Conservation (phyloP, 1,284 basidiomycete species). For the Jaminaea rosea region DNA sequence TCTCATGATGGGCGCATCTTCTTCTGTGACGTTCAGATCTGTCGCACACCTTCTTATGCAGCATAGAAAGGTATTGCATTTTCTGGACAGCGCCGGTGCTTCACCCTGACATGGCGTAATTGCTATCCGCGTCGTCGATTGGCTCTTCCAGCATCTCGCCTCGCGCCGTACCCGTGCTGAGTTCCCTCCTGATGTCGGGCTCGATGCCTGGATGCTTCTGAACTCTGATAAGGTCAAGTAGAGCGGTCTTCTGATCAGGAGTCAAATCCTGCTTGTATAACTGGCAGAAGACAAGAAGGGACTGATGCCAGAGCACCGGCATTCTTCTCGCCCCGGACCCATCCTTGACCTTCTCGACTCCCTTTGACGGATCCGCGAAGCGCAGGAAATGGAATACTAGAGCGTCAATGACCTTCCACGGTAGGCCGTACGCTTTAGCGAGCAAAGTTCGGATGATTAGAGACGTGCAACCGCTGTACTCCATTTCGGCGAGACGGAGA, state of each 20-base stretch:
- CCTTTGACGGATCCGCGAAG: slow-evolving; percentile 55
- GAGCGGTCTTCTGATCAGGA: slow-evolving; percentile 90
- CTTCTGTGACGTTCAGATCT: no score
- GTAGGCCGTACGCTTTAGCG: slow-evolving; percentile 96
- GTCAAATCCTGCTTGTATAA: slow-evolving; percentile 87
- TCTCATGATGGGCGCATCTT: no score
- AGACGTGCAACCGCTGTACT: slow-evolving; percentile 86
- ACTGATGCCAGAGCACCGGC: slow-evolving; percentile 97
- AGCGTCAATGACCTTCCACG: slow-evolving; percentile 95
- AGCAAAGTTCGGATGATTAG: slow-evolving; percentile 93
- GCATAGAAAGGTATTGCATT: background rate
- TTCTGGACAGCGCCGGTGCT: no score
- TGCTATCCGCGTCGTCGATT: slow-evolving; percentile 30
- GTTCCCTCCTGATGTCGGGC: slow-evolving; percentile 79
- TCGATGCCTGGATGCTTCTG: slow-evolving; percentile 82
- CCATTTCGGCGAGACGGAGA: slow-evolving; percentile 87
- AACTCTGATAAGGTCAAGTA: slow-evolving; percentile 83
- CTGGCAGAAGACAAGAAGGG: slow-evolving; percentile 85
- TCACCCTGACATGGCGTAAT: slow-evolving; percentile 29
- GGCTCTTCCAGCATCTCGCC: slow-evolving; percentile 49
- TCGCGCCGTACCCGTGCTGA: slow-evolving; percentile 52
- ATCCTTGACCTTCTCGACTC: slow-evolving; percentile 26
- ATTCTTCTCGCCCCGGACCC: slow-evolving; percentile 16
- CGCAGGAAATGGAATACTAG: slow-evolving; percentile 97
- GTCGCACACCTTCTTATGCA: no score